These are phyloP conservation scores for Tinospora cordifolia DNA, from an alignment of 164 flowering plant genomes.

Conservation along the genomic window DNA sequence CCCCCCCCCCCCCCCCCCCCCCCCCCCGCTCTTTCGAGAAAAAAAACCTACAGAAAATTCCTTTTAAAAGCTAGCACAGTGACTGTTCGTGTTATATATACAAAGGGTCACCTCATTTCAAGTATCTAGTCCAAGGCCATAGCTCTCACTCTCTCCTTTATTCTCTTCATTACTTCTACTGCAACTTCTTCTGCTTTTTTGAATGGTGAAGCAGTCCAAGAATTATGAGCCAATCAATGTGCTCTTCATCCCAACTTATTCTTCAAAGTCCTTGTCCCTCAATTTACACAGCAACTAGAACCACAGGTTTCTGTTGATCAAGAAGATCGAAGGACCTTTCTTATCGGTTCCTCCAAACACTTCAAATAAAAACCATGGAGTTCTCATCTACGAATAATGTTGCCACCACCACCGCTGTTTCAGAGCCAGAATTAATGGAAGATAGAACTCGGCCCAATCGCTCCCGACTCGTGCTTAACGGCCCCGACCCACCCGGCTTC, in stretches of 20 bases:
- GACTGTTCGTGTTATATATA: no score
- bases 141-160: neutral
- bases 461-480: conserved; percentile 31
- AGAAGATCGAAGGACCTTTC: neutral
- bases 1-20: no score
- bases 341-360: conserved; percentile 27
- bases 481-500: conserved; percentile 51
- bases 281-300: neutral
- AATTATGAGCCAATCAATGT: conserved; percentile 1
- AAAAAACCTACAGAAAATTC: no score
- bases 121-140: neutral
- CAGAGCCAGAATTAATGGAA: conserved; percentile 13
- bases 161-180: neutral
- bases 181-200: neutral
- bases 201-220: neutral
- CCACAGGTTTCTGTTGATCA: neutral
- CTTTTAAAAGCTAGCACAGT: no score
- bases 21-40: no score
- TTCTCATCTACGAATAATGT: conserved; percentile 6
- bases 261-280: neutral
- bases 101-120: neutral
- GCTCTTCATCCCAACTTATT: neutral
- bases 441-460: conserved; percentile 16
- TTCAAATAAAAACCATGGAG: conserved; percentile 22
- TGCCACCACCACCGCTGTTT: neutral